phyloP scores from a whole-genome alignment of 768 basidiomycete genomes.

The Lentinula sp. region DNA sequence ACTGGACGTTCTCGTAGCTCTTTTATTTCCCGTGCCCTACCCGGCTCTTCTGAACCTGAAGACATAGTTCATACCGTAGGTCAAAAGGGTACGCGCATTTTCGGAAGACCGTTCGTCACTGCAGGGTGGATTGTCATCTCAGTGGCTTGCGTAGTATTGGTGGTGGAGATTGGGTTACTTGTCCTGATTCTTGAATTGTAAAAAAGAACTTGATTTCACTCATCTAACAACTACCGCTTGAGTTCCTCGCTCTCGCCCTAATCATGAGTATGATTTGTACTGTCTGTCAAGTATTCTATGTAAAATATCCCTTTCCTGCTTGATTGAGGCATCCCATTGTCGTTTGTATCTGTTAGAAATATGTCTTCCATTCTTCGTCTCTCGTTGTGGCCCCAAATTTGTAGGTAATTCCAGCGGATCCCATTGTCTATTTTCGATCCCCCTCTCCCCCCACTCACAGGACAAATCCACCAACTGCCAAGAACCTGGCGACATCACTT shows the following conservation, averaged over 20 bases:
- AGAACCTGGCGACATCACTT: too few species aligned
- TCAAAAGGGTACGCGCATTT: conserved; percentile 54
- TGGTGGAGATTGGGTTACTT: conserved; percentile 60
- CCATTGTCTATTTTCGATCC: too few species aligned
- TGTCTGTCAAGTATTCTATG: neutral
- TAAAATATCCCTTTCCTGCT: too few species aligned
- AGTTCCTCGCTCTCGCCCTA: neutral
- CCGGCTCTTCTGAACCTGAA: conserved; percentile 18
- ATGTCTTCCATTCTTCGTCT: too few species aligned
- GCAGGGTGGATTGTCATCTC: conserved; percentile 71
- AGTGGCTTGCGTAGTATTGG: conserved; percentile 53
- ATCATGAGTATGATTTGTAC: neutral
- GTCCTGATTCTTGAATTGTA: conserved; percentile 49
- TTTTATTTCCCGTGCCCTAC: neutral
- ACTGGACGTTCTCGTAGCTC: neutral
- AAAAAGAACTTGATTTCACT: neutral
- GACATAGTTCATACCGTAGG: conserved; percentile 50
- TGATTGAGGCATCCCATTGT: too few species aligned
- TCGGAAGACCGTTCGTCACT: conserved; percentile 74
- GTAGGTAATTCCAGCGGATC: too few species aligned
- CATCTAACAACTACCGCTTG: neutral
- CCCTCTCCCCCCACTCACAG: too few species aligned
- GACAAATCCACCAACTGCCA: too few species aligned
- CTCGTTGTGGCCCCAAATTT: too few species aligned
- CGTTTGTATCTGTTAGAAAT: too few species aligned